Percentiles rank a stretch among this genome's conserved stretches.
Conservation (phyloP, 2,329 filamentous ascomycete genomes). For the Cadophora malorum region DNA sequence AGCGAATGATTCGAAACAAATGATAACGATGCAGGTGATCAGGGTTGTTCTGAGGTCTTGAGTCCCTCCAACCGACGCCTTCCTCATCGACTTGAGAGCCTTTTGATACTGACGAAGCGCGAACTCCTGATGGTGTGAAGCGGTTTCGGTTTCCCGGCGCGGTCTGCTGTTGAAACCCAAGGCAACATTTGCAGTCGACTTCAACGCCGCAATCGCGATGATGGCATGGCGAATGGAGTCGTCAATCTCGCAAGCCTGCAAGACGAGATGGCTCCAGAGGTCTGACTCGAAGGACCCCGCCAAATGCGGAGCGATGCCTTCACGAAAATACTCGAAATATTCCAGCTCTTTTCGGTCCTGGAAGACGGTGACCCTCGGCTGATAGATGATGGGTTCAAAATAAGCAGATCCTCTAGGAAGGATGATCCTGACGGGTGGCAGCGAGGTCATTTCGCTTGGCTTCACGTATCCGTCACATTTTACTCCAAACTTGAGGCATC, state of each 20-base stretch:
- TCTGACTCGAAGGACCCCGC: constrained; percentile 69
- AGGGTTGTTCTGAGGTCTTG: constrained; percentile 56
- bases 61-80: constrained; percentile 50
- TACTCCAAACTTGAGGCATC: constrained; percentile 10
- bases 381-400: constrained; percentile 9
- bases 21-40: constrained; percentile 66
- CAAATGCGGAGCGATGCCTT: constrained; percentile 63
- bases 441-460: not conserved
- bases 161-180: constrained; percentile 50
- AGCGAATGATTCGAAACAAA: constrained; percentile 71
- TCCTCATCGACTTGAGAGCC: constrained; percentile 57
- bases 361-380: constrained; percentile 39
- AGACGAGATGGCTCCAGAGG: constrained; percentile 66
- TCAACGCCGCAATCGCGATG: constrained; percentile 67
- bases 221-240: constrained; percentile 66
- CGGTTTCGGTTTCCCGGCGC: constrained; percentile 46
- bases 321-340: constrained; percentile 65
- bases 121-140: constrained; percentile 59
- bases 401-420: not conserved
- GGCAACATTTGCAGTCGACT: constrained; percentile 61
- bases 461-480: constrained; percentile 20
- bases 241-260: constrained; percentile 66
- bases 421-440: not conserved
- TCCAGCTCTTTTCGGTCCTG: constrained; percentile 57
- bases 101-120: constrained; percentile 63